Evolutionary conservation across 441 rosid genomes (phyloP).

Genomic region (Pelargonium citronellum): DNA sequence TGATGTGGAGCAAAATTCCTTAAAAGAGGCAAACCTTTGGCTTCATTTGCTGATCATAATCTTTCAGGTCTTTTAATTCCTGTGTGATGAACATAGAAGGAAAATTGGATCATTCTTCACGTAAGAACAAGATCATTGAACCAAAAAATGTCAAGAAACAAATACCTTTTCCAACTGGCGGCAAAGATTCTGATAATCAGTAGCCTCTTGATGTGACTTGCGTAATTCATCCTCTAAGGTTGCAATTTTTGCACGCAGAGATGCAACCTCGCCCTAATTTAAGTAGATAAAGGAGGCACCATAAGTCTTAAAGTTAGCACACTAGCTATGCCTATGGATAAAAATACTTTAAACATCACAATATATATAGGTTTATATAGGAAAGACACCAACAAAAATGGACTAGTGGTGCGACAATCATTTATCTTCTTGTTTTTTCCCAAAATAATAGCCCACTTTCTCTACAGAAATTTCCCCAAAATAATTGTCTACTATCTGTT

Average conservation of each 20-base stretch:
- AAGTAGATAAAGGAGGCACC: constrained; percentile 14
- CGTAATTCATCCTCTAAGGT: constrained; percentile 75
- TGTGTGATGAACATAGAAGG: constrained; percentile 25
- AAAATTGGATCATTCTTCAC: not conserved
- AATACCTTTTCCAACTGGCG: constrained; percentile 71
- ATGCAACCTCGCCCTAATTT: constrained; percentile 63
- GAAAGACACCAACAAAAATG: not conserved
- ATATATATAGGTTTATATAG: not conserved
- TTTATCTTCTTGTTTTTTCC: not conserved
- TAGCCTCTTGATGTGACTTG: constrained; percentile 63
- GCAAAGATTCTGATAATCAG: constrained; percentile 47
- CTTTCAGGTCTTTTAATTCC: constrained; percentile 88
- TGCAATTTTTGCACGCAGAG: constrained; percentile 58
- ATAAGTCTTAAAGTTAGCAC: constrained; percentile 10
- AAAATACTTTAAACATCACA: not conserved
- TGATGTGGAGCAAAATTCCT: not conserved
- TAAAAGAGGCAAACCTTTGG: constrained; percentile 56
- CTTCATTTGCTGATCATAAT: constrained; percentile 73
- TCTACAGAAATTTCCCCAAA: too few relatives aligned
- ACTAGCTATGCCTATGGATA: not conserved
- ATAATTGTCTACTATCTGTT: too few relatives aligned
- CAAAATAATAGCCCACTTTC: too few relatives aligned
- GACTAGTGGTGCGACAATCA: constrained; percentile 2
- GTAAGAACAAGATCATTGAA: constrained; percentile 13
- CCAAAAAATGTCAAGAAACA: constrained; percentile 13